Conservation (phyloP, 2,329 filamentous ascomycete genomes). For the Keithomyces neogunnii region DNA sequence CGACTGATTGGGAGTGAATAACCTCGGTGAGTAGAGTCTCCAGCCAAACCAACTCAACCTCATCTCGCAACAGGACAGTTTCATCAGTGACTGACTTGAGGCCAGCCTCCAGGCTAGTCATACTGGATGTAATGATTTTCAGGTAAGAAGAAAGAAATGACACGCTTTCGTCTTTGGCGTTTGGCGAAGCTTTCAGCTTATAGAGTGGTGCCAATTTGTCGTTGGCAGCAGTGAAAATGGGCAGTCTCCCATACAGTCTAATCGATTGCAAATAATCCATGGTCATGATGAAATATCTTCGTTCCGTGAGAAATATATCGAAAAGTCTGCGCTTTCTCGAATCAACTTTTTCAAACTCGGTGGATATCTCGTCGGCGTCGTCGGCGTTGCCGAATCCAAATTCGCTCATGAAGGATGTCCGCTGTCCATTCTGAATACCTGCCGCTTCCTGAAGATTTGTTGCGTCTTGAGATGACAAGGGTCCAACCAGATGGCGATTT, state of each 20-base stretch:
- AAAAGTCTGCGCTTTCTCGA: slow-evolving; percentile 61
- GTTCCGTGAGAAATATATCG: slow-evolving; percentile 62
- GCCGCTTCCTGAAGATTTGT: slow-evolving; percentile 68
- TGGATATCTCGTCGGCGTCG: slow-evolving; percentile 46
- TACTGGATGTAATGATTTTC: slow-evolving; percentile 35
- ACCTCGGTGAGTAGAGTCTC: slow-evolving; percentile 60
- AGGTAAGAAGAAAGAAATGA: slow-evolving; percentile 40
- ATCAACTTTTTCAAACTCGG: slow-evolving; percentile 53
- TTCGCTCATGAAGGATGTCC: slow-evolving; percentile 47
- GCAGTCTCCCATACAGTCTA: slow-evolving; percentile 31
- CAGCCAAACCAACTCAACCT: slow-evolving; percentile 50
- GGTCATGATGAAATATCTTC: slow-evolving; percentile 58
- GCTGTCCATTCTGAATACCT: slow-evolving; percentile 52
- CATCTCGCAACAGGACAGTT: slow-evolving; percentile 38
- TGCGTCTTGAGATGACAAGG: slow-evolving; percentile 70
- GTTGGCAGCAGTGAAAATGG: slow-evolving; percentile 21
- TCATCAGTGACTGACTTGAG: slow-evolving; percentile 45
- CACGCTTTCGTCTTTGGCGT: slow-evolving; percentile 29
- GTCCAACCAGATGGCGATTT: slow-evolving; percentile 60
- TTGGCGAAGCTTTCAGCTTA: slow-evolving; percentile 16
- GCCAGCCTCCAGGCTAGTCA: slow-evolving; percentile 39
- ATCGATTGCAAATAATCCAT: slow-evolving; percentile 47
- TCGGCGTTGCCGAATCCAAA: slow-evolving; percentile 35
- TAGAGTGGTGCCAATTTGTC: slow-evolving; percentile 22
- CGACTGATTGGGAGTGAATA: slow-evolving; percentile 62